Evolutionary conservation across 2,329 filamentous ascomycete species (phyloP).

Genomic region (Aureobasidium sp.): DNA sequence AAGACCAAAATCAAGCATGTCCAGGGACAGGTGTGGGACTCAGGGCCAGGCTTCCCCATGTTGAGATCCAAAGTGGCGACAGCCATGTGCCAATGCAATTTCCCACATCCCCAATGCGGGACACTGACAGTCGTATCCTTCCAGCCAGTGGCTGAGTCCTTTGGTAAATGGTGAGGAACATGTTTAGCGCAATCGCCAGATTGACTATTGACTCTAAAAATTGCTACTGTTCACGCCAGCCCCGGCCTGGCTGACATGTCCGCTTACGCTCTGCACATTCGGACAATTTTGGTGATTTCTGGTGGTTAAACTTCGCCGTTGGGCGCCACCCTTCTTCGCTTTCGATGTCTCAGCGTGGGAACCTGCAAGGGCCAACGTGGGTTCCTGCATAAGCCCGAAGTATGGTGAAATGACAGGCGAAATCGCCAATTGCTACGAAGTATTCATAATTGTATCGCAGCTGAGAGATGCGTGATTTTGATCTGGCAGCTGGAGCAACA

Average conservation of each 20-base stretch:
- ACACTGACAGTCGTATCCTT: constrained; percentile 3
- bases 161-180: background rate
- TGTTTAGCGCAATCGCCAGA: constrained; percentile 2
- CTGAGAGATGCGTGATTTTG: background rate
- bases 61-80: background rate
- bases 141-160: constrained; percentile 3
- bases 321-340: constrained; percentile 2
- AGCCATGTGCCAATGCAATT: constrained; percentile 3
- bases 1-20: background rate
- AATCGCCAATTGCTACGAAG: background rate
- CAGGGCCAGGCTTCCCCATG: constrained; percentile 6
- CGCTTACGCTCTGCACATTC: background rate
- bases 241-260: constrained; percentile 8
- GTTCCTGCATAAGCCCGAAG: constrained; percentile 12
- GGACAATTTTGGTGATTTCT: background rate
- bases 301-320: constrained; percentile 4
- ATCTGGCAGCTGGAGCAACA: background rate
- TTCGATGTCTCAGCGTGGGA: constrained; percentile 3
- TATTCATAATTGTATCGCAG: background rate
- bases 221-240: background rate
- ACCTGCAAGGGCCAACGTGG: constrained; percentile 1
- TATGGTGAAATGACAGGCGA: constrained; percentile 3
- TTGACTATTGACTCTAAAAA: constrained; percentile 14
- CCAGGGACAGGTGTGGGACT: background rate
- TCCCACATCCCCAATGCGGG: constrained; percentile 12